Conservation (phyloP, 2,329 filamentous ascomycete species). For the Penicillium sp. region DNA sequence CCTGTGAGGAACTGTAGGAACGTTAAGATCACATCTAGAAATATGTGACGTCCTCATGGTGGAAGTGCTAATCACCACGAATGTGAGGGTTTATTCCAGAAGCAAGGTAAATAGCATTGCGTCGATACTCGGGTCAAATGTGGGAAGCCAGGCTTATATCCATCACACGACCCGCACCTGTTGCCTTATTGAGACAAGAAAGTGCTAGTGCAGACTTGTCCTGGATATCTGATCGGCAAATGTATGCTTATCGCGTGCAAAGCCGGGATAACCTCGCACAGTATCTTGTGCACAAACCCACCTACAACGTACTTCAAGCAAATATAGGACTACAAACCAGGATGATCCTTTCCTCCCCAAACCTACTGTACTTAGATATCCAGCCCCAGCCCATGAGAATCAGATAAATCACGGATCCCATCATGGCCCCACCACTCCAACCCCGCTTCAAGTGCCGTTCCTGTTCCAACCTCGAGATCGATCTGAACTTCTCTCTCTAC, state of each 20-base stretch:
- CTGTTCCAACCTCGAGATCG: constrained; percentile 14
- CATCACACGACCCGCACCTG: not conserved
- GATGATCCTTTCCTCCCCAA: not conserved
- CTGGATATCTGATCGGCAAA: not conserved
- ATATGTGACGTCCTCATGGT: not conserved
- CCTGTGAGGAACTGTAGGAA: not conserved
- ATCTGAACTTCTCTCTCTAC: constrained; percentile 9
- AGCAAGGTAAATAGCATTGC: not conserved
- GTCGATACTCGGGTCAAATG: too few relatives aligned
- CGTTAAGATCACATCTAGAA: not conserved
- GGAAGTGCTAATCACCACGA: too few relatives aligned
- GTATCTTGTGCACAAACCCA: not conserved
- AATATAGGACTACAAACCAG: not conserved
- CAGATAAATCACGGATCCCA: constrained; percentile 6
- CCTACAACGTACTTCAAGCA: not conserved
- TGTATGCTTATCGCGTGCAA: not conserved
- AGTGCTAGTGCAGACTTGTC: too few relatives aligned
- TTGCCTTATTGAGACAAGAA: too few relatives aligned
- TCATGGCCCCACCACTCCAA: constrained; percentile 8
- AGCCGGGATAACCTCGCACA: not conserved
- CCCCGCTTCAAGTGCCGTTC: constrained; percentile 6
- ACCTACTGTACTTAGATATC: not conserved
- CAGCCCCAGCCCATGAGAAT: not conserved
- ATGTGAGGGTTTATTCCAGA: not conserved
- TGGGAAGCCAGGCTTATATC: not conserved